phyloP scores from a whole-genome alignment of 148 eudicot genomes.

The Bassia scoparia region DNA sequence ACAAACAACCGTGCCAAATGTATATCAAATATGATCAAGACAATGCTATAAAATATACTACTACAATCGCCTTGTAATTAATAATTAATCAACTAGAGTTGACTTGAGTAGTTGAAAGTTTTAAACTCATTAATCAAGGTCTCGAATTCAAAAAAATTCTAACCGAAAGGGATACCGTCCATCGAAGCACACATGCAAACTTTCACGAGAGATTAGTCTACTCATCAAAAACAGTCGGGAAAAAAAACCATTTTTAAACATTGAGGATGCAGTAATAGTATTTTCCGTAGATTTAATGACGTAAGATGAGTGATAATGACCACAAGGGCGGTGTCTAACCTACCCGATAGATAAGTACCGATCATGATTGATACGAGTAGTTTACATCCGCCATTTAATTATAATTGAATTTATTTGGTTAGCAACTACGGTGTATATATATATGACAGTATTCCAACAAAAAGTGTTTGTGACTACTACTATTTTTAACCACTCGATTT shows the following conservation, averaged over 20 bases:
- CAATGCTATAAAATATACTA: no score
- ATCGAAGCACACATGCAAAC: no score
- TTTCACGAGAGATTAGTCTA: no score
- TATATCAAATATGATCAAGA: background rate
- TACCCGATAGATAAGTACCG: background rate
- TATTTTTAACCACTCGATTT: background rate
- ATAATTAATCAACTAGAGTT: no score
- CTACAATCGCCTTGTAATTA: no score
- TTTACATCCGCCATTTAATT: background rate
- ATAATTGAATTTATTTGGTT: background rate
- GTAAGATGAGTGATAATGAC: constrained; percentile 16
- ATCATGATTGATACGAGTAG: background rate
- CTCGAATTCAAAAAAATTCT: no score
- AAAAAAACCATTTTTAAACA: no score
- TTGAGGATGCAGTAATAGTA: no score
- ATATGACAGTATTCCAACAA: background rate
- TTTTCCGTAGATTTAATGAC: background rate
- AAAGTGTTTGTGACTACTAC: background rate
- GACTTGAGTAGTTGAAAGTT: no score
- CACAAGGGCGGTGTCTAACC: constrained; percentile 14
- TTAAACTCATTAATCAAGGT: no score
- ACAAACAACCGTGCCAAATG: background rate
- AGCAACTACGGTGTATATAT: background rate
- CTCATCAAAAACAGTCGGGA: no score
- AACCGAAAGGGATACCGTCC: no score